A percentile compares a stretch with the other conserved stretches of the same genome.
Evolutionary conservation across 2,329 filamentous ascomycete species (phyloP).

Genomic region (Colletotrichum godetiae): DNA sequence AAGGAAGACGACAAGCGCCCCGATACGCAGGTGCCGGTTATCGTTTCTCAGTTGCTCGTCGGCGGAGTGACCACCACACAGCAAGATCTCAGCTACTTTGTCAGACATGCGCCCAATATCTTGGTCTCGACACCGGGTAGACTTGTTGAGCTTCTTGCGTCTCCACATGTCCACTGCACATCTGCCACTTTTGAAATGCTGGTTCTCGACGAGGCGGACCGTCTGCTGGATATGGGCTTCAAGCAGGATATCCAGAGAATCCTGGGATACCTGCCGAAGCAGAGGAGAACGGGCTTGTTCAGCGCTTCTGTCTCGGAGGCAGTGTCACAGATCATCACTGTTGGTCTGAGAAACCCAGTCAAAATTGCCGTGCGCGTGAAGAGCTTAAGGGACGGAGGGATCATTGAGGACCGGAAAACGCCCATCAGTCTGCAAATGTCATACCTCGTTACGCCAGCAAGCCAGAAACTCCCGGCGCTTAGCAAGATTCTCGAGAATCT

Average conservation of each 20-base stretch:
- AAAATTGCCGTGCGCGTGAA: slow-evolving; percentile 96
- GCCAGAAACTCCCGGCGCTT: slow-evolving; percentile 83
- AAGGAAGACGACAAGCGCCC: slow-evolving; percentile 67
- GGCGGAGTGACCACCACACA: slow-evolving; percentile 83
- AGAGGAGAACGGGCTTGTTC: slow-evolving; percentile 91
- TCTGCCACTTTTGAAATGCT: slow-evolving; percentile 92
- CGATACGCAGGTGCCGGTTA: slow-evolving; percentile 56
- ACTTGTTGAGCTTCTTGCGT: slow-evolving; percentile 86
- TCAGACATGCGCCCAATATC: slow-evolving; percentile 87
- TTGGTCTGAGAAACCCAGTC: slow-evolving; percentile 92
- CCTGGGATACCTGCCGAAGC: slow-evolving; percentile 86
- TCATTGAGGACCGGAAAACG: slow-evolving; percentile 83
- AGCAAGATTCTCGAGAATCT: slow-evolving; percentile 76
- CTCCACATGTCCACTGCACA: slow-evolving; percentile 87
- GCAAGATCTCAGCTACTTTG: slow-evolving; percentile 87
- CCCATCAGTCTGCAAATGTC: slow-evolving; percentile 94
- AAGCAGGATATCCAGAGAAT: slow-evolving; percentile 91
- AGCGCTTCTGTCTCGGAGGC: slow-evolving; percentile 97
- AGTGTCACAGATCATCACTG: slow-evolving; percentile 90
- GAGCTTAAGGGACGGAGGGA: slow-evolving; percentile 70
- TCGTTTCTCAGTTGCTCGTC: slow-evolving; percentile 89
- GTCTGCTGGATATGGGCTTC: slow-evolving; percentile 92
- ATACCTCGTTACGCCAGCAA: slow-evolving; percentile 80
- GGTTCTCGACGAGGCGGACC: slow-evolving; percentile 94
- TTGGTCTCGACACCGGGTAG: slow-evolving; percentile 92